Percentiles rank a stretch among this genome's conserved stretches.
Conservation (phyloP, 345 rosid species). For the Salix caprea region DNA sequence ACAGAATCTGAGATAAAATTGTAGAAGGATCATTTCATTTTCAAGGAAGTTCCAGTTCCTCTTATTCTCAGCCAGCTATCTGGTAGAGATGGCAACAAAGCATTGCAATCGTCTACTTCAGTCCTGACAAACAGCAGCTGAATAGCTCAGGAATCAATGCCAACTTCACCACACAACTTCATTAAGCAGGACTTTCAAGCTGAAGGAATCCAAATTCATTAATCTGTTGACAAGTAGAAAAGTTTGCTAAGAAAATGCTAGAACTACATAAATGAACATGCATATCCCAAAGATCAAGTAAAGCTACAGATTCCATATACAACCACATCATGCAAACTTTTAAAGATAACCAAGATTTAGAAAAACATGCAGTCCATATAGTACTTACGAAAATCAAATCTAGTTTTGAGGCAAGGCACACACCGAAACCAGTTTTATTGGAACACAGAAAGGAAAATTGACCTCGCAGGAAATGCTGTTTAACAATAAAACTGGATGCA, state of each 20-base stretch:
- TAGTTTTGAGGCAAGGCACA: neutral
- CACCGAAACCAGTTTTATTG: neutral
- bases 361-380: neutral
- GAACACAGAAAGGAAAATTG: neutral
- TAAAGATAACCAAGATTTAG: neutral
- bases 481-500: neutral
- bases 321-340: neutral
- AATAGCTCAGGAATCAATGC: neutral
- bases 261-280: neutral
- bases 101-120: constrained; percentile 7
- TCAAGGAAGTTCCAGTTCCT: constrained; percentile 9
- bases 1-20: constrained; percentile 1
- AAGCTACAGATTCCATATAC: neutral
- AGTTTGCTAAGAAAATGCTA: neutral
- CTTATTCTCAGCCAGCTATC: constrained; percentile 12
- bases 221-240: constrained; percentile 6
- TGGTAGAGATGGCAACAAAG: constrained; percentile 5
- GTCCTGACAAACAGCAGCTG: constrained; percentile 14
- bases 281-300: neutral
- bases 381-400: neutral
- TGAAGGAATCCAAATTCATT: constrained; percentile 16
- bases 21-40: constrained; percentile 17
- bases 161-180: constrained; percentile 1
- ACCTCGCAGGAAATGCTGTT: neutral
- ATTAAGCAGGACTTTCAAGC: neutral